phyloP scores from a whole-genome alignment of 2,329 filamentous ascomycete species.

The Microcyclospora tardicrescens region DNA sequence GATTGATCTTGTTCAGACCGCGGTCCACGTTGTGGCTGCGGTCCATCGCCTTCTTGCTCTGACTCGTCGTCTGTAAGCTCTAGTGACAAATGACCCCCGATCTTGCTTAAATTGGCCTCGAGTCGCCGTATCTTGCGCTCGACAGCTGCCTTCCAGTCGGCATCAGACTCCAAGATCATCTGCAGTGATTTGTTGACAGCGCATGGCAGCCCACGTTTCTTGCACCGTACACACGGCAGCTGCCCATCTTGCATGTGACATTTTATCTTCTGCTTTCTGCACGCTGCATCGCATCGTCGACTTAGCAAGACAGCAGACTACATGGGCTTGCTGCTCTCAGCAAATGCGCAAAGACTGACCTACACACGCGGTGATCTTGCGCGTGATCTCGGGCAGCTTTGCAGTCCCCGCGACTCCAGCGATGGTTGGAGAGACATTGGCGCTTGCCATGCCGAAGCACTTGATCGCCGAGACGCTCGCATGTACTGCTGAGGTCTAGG shows the following conservation, averaged over 20 bases:
- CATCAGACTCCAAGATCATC: constrained; percentile 30
- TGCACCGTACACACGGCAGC: constrained; percentile 29
- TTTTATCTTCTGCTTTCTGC: constrained; percentile 23
- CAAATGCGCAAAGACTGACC: constrained; percentile 2
- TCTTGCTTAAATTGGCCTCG: constrained; percentile 24
- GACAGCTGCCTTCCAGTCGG: constrained; percentile 28
- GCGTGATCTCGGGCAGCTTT: constrained; percentile 15
- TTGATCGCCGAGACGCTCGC: too few relatives aligned
- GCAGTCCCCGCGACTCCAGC: too few relatives aligned
- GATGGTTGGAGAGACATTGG: too few relatives aligned
- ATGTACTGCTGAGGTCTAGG: too few relatives aligned
- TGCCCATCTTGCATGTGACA: constrained; percentile 29
- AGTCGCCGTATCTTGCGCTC: constrained; percentile 25
- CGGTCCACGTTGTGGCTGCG: not conserved
- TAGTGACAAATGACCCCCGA: constrained; percentile 11
- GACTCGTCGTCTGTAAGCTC: constrained; percentile 13
- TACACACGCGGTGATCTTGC: constrained; percentile 26
- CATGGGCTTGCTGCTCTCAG: too few relatives aligned
- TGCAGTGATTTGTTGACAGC: constrained; percentile 31
- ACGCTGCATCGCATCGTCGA: not conserved
- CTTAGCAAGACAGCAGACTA: too few relatives aligned
- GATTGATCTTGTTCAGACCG: constrained; percentile 4
- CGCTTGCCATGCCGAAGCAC: too few relatives aligned
- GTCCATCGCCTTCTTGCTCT: constrained; percentile 12
- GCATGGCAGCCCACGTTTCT: constrained; percentile 27